Evolutionary conservation across 2,329 filamentous ascomycete genomes (phyloP), one percentile per base, ranked within the genome.

Genomic region (Nothomitra cinnamomea): DNA sequence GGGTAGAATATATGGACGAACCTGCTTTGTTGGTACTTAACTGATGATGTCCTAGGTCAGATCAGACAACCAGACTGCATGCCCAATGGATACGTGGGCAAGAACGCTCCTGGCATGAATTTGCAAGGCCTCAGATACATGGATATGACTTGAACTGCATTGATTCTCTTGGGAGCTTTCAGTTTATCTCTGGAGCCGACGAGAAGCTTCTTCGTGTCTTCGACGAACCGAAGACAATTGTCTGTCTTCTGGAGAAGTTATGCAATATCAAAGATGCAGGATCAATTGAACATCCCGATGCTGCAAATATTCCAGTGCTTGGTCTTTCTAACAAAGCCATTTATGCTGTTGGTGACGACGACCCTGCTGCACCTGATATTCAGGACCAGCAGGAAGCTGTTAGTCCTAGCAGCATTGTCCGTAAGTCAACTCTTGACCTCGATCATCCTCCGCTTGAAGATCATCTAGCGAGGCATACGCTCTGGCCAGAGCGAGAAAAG

Each of bases 181-280:
- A 83, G 60, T 98, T 98, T 64, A 83, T 96, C 21, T 94, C 89
- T 1, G 92, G 92, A 5, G 92, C 92, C 2, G 92, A 98, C 59
- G 92, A 98, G 71, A 98, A 98, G 69, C 78, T 98, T n/a, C 78
- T 98, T 65, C 83, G 92, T 22, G 90, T 98, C 1, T 98, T 98
- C 67, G 82, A 85, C 62, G 82, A 95, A 67, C 92, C 92, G 4
- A 85, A 80, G 63, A 83, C 84, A 3, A 85, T 94, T 8, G 88
- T 88, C 0, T 73, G 76, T 17, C 75, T 96, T 59, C 75, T 95
- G 2, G 69, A 75, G 55, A 76, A 72, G 7, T 74, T 94, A 1
- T 83, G 82, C 57, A 80, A 77, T 3, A 79, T 87, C 55, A 66
- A 70, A 52, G 63, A 67, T 56, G 57, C 58, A 12, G 55, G 59